phyloP scores from a whole-genome alignment of 2,329 filamentous ascomycete species.

The Epichloe brachyelytri region DNA sequence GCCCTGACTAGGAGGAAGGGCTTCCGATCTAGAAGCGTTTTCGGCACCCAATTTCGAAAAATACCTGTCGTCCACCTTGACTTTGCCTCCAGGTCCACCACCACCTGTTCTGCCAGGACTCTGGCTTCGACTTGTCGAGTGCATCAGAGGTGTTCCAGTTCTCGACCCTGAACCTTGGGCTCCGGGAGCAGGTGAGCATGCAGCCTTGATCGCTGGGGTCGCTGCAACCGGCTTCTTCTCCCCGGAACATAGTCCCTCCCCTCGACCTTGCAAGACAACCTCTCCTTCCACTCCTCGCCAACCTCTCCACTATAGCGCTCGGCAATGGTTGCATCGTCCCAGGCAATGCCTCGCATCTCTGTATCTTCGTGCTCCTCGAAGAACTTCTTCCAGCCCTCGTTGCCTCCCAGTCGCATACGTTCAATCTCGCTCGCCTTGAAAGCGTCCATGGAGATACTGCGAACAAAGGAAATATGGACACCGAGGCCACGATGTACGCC shows the following conservation, averaged over 20 bases:
- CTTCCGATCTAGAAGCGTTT: constrained; percentile 63
- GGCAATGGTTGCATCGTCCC: constrained; percentile 80
- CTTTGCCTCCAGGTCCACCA: constrained; percentile 28
- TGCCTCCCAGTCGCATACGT: constrained; percentile 86
- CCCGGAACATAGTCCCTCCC: constrained; percentile 72
- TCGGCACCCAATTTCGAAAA: constrained; percentile 75
- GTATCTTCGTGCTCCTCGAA: constrained; percentile 63
- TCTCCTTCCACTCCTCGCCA: constrained; percentile 91
- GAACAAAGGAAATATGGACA: constrained; percentile 96
- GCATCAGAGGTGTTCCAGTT: constrained; percentile 28
- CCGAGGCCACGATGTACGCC: constrained; percentile 89
- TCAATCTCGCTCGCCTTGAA: constrained; percentile 90
- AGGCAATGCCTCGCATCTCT: constrained; percentile 53
- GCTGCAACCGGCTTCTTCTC: constrained; percentile 38
- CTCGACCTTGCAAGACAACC: constrained; percentile 77
- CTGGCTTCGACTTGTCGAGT: constrained; percentile 25
- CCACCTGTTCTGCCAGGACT: constrained; percentile 16
- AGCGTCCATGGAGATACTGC: constrained; percentile 95
- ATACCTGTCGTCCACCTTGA: constrained; percentile 70
- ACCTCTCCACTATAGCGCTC: constrained; percentile 83
- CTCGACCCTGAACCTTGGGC: constrained; percentile 23
- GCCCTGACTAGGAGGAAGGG: constrained; percentile 74
- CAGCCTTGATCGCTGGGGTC: constrained; percentile 9
- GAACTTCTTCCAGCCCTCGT: constrained; percentile 75
- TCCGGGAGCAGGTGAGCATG: constrained; percentile 21